A percentile compares a stretch with the other conserved stretches of the same genome.
Evolutionary conservation across 2,329 filamentous ascomycete species (phyloP).

Genomic region (Cytospora leucostoma): DNA sequence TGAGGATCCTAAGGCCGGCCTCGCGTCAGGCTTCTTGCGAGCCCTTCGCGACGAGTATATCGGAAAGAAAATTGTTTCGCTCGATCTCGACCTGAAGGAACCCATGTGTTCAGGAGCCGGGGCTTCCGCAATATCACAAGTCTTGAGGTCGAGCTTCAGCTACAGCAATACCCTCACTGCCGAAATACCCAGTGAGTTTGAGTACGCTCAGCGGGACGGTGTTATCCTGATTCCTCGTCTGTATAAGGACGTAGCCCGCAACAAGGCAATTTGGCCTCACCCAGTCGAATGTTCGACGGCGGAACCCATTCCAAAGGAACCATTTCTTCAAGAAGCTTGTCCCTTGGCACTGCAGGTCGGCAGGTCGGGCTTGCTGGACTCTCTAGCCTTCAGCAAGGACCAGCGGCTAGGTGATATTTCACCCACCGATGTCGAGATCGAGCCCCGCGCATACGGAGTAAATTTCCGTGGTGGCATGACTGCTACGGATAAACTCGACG

Average conservation of each 20-base stretch:
- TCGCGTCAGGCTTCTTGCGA: conserved; percentile 30
- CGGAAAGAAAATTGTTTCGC: conserved; percentile 23
- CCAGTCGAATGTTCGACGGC: no score
- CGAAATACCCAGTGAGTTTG: conserved; percentile 29
- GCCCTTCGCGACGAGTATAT: conserved; percentile 29
- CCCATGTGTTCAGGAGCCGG: no score
- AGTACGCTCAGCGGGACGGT: conserved; percentile 36
- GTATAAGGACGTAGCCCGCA: conserved; percentile 29
- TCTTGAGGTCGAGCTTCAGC: no score
- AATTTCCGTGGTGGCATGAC: conserved; percentile 43
- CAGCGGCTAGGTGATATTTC: conserved; percentile 17
- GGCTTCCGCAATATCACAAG: no score
- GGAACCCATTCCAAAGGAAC: not conserved
- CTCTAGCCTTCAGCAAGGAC: not conserved
- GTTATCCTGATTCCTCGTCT: conserved; percentile 33
- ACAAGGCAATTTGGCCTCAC: not conserved
- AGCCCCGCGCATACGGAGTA: conserved; percentile 35
- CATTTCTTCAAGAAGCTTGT: not conserved
- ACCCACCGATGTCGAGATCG: conserved; percentile 14
- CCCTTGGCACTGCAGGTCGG: not conserved
- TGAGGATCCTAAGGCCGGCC: conserved; percentile 26
- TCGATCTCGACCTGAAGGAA: conserved; percentile 27
- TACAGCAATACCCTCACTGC: not conserved
- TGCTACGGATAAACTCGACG: conserved; percentile 34
- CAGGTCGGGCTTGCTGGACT: conserved; percentile 2